Evolutionary conservation across 2,329 filamentous ascomycete genomes (phyloP).

Genomic region (Xylogone sp.): DNA sequence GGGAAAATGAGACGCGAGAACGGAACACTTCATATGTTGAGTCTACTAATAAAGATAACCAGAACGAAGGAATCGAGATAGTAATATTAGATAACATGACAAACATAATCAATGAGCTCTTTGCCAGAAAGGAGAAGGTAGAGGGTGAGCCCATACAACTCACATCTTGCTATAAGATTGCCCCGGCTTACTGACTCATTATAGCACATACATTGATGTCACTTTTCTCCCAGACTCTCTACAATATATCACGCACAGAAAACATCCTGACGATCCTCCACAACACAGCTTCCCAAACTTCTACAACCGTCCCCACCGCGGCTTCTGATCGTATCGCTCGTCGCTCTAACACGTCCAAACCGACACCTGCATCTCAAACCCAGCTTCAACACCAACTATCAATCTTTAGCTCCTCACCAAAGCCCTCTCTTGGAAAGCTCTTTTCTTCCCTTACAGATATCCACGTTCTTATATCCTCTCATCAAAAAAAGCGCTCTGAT

Average conservation of each 20-base stretch:
- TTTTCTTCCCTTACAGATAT: constrained; percentile 53
- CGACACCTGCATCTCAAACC: constrained; percentile 38
- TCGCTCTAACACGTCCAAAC: constrained; percentile 36
- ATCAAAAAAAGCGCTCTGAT: constrained; percentile 33
- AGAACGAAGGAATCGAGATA: constrained; percentile 31
- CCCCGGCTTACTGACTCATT: constrained; percentile 5
- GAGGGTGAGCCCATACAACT: constrained; percentile 21
- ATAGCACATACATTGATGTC: constrained; percentile 46
- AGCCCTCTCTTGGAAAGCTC: constrained; percentile 40
- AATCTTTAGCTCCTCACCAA: constrained; percentile 8
- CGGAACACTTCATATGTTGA: constrained; percentile 1
- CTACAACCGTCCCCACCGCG: constrained; percentile 39
- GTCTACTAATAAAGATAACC: background rate
- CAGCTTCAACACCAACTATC: constrained; percentile 6
- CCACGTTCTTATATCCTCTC: constrained; percentile 46
- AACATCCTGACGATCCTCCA: constrained; percentile 50
- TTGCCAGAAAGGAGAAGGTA: constrained; percentile 40
- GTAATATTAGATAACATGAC: constrained; percentile 55
- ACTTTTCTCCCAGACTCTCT: constrained; percentile 43
- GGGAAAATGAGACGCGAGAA: constrained; percentile 2
- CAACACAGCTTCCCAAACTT: constrained; percentile 43
- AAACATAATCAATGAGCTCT: constrained; percentile 46
- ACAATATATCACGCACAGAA: constrained; percentile 38
- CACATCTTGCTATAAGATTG: no score
- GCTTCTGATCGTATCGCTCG: no score